phyloP scores from a whole-genome alignment of 176 grass and related monocot species.

The Rhipidocladum racemiflorum region DNA sequence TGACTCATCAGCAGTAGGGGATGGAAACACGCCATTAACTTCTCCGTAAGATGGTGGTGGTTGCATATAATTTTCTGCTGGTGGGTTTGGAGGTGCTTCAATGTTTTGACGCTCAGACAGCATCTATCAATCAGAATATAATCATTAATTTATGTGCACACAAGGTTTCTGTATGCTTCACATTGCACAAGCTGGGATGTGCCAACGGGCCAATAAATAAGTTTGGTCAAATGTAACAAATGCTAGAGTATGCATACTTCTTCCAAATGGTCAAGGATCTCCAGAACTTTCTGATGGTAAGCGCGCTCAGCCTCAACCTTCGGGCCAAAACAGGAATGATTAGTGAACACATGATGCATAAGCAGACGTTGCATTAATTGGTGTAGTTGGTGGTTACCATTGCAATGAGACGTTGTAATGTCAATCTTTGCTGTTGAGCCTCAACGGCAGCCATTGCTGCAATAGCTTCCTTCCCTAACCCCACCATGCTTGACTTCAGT shows the following conservation, averaged over 20 bases:
- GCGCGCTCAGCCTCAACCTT: slow-evolving; percentile 81
- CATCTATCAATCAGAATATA: slow-evolving; percentile 57
- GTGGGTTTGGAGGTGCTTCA: slow-evolving; percentile 54
- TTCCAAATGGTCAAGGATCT: slow-evolving; percentile 80
- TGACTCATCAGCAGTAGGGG: slow-evolving; percentile 49
- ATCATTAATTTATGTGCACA: not conserved
- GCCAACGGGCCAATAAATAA: not conserved
- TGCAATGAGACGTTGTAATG: slow-evolving; percentile 83
- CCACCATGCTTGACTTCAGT: slow-evolving; percentile 82
- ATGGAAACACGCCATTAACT: slow-evolving; percentile 53
- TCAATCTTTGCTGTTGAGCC: slow-evolving; percentile 85
- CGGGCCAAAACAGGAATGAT: slow-evolving; percentile 19
- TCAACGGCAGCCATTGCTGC: slow-evolving; percentile 89
- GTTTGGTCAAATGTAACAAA: slow-evolving; percentile 17
- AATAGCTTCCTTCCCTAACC: slow-evolving; percentile 81
- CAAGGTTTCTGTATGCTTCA: not conserved
- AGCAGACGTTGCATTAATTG: not conserved
- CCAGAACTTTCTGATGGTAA: slow-evolving; percentile 83
- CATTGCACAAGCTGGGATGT: not conserved
- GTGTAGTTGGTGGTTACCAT: slow-evolving; percentile 52
- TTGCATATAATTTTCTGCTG: slow-evolving; percentile 55
- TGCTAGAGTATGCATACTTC: slow-evolving; percentile 40
- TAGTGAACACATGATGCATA: not conserved
- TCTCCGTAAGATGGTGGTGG: slow-evolving; percentile 67
- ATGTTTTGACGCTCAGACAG: slow-evolving; percentile 75